Evolutionary conservation across 2,329 filamentous ascomycete species (phyloP).

Genomic region (Parastagonospora avenae): DNA sequence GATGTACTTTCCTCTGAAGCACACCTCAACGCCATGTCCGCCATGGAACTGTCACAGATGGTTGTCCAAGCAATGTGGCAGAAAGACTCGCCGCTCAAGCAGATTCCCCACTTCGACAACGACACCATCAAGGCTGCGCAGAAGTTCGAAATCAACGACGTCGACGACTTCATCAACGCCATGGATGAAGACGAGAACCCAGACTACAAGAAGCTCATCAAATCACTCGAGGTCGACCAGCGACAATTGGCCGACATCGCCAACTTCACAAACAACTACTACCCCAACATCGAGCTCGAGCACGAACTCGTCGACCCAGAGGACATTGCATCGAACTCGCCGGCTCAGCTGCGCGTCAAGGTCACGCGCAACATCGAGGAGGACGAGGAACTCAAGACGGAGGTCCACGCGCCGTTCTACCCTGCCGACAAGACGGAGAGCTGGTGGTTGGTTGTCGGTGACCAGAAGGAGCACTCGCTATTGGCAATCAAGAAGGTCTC

Average conservation of each 20-base stretch:
- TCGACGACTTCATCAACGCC: slow-evolving; percentile 97
- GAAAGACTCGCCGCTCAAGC: slow-evolving; percentile 92
- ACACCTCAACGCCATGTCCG: slow-evolving; percentile 94
- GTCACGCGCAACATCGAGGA: slow-evolving; percentile 82
- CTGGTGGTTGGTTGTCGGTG: slow-evolving; percentile 97
- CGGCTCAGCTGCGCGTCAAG: slow-evolving; percentile 80
- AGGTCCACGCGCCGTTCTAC: slow-evolving; percentile 95
- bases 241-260: slow-evolving; percentile 87
- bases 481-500: slow-evolving; percentile 95
- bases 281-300: slow-evolving; percentile 91
- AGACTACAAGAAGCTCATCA: slow-evolving; percentile 77
- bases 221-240: slow-evolving; percentile 78
- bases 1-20: slow-evolving; percentile 96
- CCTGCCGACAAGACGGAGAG: slow-evolving; percentile 92
- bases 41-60: slow-evolving; percentile 99
- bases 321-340: slow-evolving; percentile 77
- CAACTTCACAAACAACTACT: slow-evolving; percentile 93
- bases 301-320: slow-evolving; percentile 85
- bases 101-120: slow-evolving; percentile 91
- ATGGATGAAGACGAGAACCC: slow-evolving; percentile 96
- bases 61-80: slow-evolving; percentile 99
- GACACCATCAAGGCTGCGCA: slow-evolving; percentile 83
- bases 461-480: slow-evolving; percentile 85
- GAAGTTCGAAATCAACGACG: slow-evolving; percentile 83
- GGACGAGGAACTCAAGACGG: slow-evolving; percentile 74